Percentiles rank a stretch among this genome's conserved stretches.
These are phyloP conservation scores for Saturnispora ahearnii DNA, from an alignment of 805 yeast genomes.

Conservation along the genomic window DNA sequence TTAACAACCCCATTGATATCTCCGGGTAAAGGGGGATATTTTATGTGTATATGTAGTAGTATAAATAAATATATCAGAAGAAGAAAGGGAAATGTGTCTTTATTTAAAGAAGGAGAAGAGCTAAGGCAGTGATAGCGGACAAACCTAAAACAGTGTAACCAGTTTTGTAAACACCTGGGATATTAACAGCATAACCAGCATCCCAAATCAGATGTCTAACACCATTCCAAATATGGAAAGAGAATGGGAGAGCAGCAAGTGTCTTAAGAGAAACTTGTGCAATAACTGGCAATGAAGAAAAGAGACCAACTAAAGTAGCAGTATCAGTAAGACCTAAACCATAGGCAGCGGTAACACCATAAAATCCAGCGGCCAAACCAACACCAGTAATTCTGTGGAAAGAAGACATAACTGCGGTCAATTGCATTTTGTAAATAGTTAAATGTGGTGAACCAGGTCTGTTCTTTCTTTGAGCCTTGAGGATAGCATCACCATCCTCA, in stretches of 20 bases:
- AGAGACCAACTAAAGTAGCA: constrained; percentile 41
- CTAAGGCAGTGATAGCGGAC: constrained; percentile 49
- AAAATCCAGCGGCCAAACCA: constrained; percentile 68
- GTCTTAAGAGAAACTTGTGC: constrained; percentile 60
- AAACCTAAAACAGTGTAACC: constrained; percentile 77
- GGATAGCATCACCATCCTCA: constrained; percentile 56
- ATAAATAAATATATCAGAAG: background rate
- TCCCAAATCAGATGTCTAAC: constrained; percentile 95
- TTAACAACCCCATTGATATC: too few species aligned
- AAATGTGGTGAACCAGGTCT: constrained; percentile 92
- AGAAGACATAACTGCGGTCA: constrained; percentile 73
- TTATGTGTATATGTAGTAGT: background rate
- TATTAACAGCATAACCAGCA: constrained; percentile 64
- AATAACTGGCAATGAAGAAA: constrained; percentile 56
- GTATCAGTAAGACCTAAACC: constrained; percentile 61
- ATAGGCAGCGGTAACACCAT: constrained; percentile 65
- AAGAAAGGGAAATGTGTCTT: background rate
- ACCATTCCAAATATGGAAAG: constrained; percentile 81
- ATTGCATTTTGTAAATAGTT: constrained; percentile 82
- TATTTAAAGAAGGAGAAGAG: constrained; percentile 36
- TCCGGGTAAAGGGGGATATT: background rate
- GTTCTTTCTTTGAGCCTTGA: constrained; percentile 72
- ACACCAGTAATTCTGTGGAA: constrained; percentile 87
- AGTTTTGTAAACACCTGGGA: constrained; percentile 86
- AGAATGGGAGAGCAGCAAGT: constrained; percentile 70